A percentile compares a stretch with the other conserved stretches of the same genome.
Evolutionary conservation across 1,284 basidiomycete species (phyloP).

Genomic region (Pterulicium gracile): DNA sequence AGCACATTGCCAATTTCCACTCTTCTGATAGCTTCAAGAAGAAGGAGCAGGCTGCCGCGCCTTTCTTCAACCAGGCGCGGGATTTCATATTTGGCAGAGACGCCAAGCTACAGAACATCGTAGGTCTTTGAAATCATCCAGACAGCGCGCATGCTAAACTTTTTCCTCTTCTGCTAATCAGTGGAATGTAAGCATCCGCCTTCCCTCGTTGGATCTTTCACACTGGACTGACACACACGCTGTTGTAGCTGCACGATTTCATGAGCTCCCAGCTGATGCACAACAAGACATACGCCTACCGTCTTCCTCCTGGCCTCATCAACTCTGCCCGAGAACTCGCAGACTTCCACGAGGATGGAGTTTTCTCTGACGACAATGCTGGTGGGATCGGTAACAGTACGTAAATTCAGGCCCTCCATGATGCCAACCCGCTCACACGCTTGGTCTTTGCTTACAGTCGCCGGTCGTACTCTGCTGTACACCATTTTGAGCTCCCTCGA

Average conservation of each 20-base stretch:
- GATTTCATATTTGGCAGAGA: constrained; percentile 64
- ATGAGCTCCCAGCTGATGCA: constrained; percentile 68
- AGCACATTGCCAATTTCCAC: constrained; percentile 48
- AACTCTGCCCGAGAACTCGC: constrained; percentile 64
- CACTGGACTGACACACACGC: background rate
- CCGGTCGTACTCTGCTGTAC: constrained; percentile 67
- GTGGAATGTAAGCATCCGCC: too few species aligned
- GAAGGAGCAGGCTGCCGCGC: constrained; percentile 37
- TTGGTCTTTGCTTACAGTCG: constrained; percentile 34
- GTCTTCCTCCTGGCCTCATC: constrained; percentile 55
- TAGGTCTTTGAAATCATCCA: constrained; percentile 21
- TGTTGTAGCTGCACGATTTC: constrained; percentile 60
- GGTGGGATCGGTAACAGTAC: constrained; percentile 67
- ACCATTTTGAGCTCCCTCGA: constrained; percentile 61
- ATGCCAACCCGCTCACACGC: constrained; percentile 1
- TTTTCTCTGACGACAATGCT: constrained; percentile 57
- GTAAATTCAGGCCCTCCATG: constrained; percentile 15
- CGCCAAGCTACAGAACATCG: constrained; percentile 58
- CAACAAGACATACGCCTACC: constrained; percentile 68
- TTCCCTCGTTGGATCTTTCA: too few species aligned
- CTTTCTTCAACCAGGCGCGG: constrained; percentile 55
- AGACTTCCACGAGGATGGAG: constrained; percentile 68
- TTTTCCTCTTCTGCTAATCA: background rate
- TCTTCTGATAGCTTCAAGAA: constrained; percentile 55
- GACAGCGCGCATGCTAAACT: constrained; percentile 17